phyloP scores from a whole-genome alignment of 192 early-diverging fungal genomes.

The Linnemannia zychae region DNA sequence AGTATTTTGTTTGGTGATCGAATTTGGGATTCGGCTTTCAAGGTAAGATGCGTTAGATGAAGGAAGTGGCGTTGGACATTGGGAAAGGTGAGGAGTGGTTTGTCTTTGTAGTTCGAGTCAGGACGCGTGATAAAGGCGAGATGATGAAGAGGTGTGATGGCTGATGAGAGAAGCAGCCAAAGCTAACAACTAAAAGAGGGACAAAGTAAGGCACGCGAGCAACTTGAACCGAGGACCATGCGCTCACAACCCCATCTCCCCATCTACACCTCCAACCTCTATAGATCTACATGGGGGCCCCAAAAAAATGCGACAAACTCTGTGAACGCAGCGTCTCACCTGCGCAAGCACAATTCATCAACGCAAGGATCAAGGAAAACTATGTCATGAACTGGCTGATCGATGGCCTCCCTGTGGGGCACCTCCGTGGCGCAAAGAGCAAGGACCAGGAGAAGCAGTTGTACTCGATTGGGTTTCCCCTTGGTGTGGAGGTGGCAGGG shows the following conservation, averaged over 20 bases:
- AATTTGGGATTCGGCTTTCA: slow-evolving; percentile 85
- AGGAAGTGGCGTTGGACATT: background rate
- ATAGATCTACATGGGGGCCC: slow-evolving; percentile 78
- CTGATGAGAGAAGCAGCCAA: too few relatives aligned
- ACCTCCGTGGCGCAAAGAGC: slow-evolving; percentile 58
- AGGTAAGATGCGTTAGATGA: slow-evolving; percentile 62
- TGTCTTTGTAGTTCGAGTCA: background rate
- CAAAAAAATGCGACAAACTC: slow-evolving; percentile 71
- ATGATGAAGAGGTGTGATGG: too few relatives aligned
- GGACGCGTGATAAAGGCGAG: too few relatives aligned
- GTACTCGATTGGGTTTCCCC: slow-evolving; percentile 85
- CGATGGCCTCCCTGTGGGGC: slow-evolving; percentile 87
- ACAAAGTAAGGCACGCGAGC: too few relatives aligned
- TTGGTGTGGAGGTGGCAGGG: slow-evolving; percentile 66
- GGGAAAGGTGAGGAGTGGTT: background rate
- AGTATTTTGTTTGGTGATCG: slow-evolving; percentile 97
- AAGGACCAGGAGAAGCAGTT: slow-evolving; percentile 63
- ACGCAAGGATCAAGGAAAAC: slow-evolving; percentile 82
- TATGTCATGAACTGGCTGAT: slow-evolving; percentile 90
- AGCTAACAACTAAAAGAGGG: too few relatives aligned
- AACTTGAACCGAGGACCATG: too few relatives aligned
- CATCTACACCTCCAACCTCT: background rate
- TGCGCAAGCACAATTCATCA: slow-evolving; percentile 89
- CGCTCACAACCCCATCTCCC: background rate
- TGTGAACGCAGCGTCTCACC: slow-evolving; percentile 73